Percentiles rank a stretch among this genome's conserved stretches.
Evolutionary conservation across 768 basidiomycete species (phyloP).

Genomic region (Tylopilus cervinicoccineus): DNA sequence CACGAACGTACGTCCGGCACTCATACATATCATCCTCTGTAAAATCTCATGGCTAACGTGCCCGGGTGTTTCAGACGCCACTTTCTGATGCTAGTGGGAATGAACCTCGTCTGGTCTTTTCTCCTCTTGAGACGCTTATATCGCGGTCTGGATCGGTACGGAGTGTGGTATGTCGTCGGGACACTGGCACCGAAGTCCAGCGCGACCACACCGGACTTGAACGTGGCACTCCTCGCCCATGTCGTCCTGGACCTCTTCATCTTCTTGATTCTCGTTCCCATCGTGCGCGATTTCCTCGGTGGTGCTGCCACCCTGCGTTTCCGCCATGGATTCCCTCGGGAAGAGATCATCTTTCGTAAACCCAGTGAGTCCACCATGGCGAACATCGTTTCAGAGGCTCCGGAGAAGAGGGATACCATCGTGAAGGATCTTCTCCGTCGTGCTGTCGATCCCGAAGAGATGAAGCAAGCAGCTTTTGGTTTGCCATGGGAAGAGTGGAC

Average conservation of each 20-base stretch:
- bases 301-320: constrained; percentile 20
- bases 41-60: constrained; percentile 8
- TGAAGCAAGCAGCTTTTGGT: constrained; percentile 22
- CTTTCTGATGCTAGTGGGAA: constrained; percentile 23
- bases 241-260: constrained; percentile 24
- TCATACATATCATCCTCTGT: neutral
- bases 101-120: constrained; percentile 24
- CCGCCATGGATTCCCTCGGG: constrained; percentile 25
- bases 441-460: constrained; percentile 28
- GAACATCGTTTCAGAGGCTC: constrained; percentile 20
- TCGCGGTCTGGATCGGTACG: constrained; percentile 26
- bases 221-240: constrained; percentile 22
- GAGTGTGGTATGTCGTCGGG: constrained; percentile 24
- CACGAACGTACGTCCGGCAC: constrained; percentile 22
- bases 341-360: constrained; percentile 30
- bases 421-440: constrained; percentile 26
- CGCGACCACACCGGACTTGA: constrained; percentile 13
- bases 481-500: constrained; percentile 33
- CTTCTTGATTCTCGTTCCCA: constrained; percentile 23
- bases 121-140: constrained; percentile 23
- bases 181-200: constrained; percentile 15
- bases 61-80: constrained; percentile 16
- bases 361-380: constrained; percentile 25
- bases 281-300: constrained; percentile 21
- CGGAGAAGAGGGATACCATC: constrained; percentile 25